Percentiles rank a stretch among this genome's conserved stretches.
These are phyloP conservation scores for Brassica incana DNA, from an alignment of 345 rosid genomes.

Conservation along the genomic window DNA sequence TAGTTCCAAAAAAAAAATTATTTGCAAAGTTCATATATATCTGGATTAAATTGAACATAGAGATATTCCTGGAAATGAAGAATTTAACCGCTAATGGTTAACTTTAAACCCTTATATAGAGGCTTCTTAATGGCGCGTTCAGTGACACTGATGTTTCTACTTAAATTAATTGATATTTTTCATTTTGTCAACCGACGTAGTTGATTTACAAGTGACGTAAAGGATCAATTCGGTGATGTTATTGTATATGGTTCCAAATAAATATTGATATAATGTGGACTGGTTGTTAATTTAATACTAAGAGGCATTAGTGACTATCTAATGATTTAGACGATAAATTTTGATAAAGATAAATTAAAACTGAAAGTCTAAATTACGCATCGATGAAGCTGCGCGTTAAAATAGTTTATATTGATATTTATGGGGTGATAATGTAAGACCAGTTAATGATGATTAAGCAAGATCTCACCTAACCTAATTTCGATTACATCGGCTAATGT, in stretches of 20 bases:
- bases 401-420: not conserved
- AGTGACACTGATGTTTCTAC: not conserved
- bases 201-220: constrained; percentile 19
- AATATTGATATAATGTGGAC: not conserved
- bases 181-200: constrained; percentile 1
- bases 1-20: not conserved
- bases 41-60: not conserved
- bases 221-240: not conserved
- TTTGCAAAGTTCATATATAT: not conserved
- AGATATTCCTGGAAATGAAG: not conserved
- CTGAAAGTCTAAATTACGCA: not conserved
- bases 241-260: not conserved
- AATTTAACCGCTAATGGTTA: not conserved
- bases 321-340: not conserved
- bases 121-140: constrained; percentile 20
- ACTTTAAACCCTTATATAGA: not conserved
- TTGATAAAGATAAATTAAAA: not conserved
- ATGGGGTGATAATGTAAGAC: not conserved
- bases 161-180: not conserved
- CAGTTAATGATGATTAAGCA: constrained; percentile 1
- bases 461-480: constrained; percentile 33
- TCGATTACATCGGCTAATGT: constrained; percentile 10
- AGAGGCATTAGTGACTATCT: not conserved
- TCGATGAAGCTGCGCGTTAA: not conserved
- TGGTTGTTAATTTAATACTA: not conserved